A percentile compares a stretch with the other conserved stretches of the same genome.
phyloP scores from a whole-genome alignment of 2,329 filamentous ascomycete genomes.

The Cephalotrichum gorgonifer region DNA sequence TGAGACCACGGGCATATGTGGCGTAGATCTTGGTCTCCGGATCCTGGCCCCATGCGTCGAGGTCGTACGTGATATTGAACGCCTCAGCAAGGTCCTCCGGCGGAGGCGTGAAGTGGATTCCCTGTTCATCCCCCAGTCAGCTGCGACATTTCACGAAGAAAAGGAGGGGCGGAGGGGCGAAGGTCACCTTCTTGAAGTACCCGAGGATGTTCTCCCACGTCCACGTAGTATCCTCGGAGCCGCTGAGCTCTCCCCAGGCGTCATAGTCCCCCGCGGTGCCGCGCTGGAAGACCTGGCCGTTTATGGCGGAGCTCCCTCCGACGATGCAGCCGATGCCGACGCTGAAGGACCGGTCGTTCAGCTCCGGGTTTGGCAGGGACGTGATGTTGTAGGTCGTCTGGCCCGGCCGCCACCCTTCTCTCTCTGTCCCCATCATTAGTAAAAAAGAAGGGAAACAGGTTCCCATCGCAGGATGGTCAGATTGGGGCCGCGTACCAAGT shows the following conservation, averaged over 20 bases:
- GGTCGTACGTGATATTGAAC: constrained; percentile 16
- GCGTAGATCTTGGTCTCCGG: constrained; percentile 6
- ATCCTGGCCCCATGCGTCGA: constrained; percentile 6
- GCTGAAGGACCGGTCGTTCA: constrained; percentile 12
- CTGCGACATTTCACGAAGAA: background rate
- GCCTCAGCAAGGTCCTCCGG: constrained; percentile 9
- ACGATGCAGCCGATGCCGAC: constrained; percentile 21
- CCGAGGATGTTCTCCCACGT: constrained; percentile 24
- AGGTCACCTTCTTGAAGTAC: constrained; percentile 30
- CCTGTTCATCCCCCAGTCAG: background rate
- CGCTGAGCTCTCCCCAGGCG: constrained; percentile 31
- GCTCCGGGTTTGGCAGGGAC: constrained; percentile 8
- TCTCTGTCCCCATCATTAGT: constrained; percentile 11
- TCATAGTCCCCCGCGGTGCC: constrained; percentile 27
- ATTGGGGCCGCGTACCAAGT: constrained; percentile 10
- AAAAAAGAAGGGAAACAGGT: background rate
- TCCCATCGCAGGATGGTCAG: too few species aligned
- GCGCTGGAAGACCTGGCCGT: constrained; percentile 24
- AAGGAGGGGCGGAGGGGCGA: background rate
- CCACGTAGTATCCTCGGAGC: constrained; percentile 23
- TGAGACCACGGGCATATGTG: background rate
- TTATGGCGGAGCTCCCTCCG: constrained; percentile 28
- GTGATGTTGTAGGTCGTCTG: constrained; percentile 9
- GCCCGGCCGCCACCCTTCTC: constrained; percentile 9
- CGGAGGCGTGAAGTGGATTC: constrained; percentile 8